Evolutionary conservation across 1,284 basidiomycete species (phyloP), one percentile per base, ranked within the genome.

Genomic region (Meira nashicola): DNA sequence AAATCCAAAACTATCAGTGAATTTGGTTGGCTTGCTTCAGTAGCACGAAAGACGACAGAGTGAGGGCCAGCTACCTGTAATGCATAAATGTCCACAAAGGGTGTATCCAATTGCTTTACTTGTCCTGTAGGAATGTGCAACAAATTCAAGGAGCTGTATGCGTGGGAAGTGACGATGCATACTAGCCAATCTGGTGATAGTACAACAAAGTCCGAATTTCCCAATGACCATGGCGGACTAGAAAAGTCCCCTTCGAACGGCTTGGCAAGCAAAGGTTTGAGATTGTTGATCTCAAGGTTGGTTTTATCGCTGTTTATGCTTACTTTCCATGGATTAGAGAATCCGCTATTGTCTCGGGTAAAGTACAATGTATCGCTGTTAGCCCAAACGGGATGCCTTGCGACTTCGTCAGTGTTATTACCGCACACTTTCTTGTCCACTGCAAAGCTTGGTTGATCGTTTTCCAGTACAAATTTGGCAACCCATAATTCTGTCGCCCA

Each of bases 321-420:
- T 73, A 84, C 86, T 41, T 77, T 80, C 82, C 85, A 89, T 0
- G 87, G 87, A 67, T 89, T 89, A 55, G 84, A 81, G 70, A 82
- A 90, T 0, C 86, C 86, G n/a, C 85, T 83, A 52, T 81, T 80
- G 68, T 90, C 89, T 43, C 81, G 84, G 17, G 85, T 84, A 79
- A 86, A 90, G 15, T 88, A 71, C n/a, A 91, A 79, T 0, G 79
- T 83, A 17, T 83, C 81, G 49, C 80, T 81, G 2, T 37, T 49
- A 25, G 37, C 58, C 89, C 89, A 91, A 1, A 74, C 60, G 3
- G 81, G 78, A 46, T 79, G 69, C 15, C 70, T 70, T n/a, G 77
- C 62, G 38, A 71, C 66, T 55, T 65, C 70, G 59, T 52, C 59
- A 38, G 39, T 48, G 17, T 40, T 37, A 12, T 55, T 51, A 21